Base-by-base conservation (phyloP, 73 alveolate species). In the Paramecium caudatum region DNA sequence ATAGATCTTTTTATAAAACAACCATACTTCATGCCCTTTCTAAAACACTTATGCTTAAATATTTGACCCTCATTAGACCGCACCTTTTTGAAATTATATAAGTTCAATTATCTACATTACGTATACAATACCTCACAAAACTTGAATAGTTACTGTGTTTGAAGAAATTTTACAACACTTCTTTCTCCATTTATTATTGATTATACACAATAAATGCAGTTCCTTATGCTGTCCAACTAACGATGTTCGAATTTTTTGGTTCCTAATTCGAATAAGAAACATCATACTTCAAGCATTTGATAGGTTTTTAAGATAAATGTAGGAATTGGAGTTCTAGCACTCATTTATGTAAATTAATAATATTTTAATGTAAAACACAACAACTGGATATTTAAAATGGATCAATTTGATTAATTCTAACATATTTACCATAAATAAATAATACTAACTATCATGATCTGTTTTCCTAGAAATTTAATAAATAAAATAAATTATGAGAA, bases 11-110 rank as follows among this genome's bases (percentile, higher is more conserved):
- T 19, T 25, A 65, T 36, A 65, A 65, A 65, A 65, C 32, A 65
- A 30, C 32, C 32, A 41, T 74, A 74, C 88, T 74, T 74, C 88
- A 74, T 74, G 3, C 88, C 88, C 32, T 74, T 74, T 43, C 88
- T 74, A 43, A 74, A 74, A 21, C 88, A 74, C 32, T 74, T 74
- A 37, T 74, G 88, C 65, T 43, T 74, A 45, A 74, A 74, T 1
- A 74, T 41, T 45, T 74, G 43, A 39, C 88, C 88, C 55, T 74
- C 88, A 39, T 74, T 43, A 7, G 88, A 41, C 21, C 88, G 68
- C 19, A 37, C 47, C 55, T 74, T 74, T 43, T 74, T 74, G 47
- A 74, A 74, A 37, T 74, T 74, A 43, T 74, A 74, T 39, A 74
- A 43, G 41, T 74, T 74, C 43, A 74, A 13, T 27, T 74, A 19